Conservation (phyloP, 805 yeast genomes). For the Brettanomyces anomalus region DNA sequence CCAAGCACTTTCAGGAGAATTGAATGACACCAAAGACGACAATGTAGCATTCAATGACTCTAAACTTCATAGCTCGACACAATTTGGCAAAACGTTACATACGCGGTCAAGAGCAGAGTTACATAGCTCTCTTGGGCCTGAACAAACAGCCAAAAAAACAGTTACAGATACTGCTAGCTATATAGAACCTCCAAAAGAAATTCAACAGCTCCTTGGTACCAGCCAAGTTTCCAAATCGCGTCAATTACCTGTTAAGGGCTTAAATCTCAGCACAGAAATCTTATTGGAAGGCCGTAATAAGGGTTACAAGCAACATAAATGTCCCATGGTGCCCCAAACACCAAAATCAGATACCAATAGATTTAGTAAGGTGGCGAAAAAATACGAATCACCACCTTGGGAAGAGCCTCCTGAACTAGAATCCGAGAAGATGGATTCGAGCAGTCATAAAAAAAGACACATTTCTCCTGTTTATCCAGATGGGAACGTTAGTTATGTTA, state of each 20-base stretch:
- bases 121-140: no score
- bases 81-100: no score
- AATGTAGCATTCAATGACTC: neutral
- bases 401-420: constrained; percentile 23
- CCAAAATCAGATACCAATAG: neutral
- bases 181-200: no score
- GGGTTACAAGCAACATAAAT: neutral
- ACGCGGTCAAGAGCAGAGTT: no score
- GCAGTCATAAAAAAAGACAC: constrained; percentile 2
- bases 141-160: no score
- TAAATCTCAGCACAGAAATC: neutral
- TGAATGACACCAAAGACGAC: neutral
- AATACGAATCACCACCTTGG: constrained; percentile 27
- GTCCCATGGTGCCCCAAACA: constrained; percentile 1
- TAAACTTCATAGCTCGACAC: neutral
- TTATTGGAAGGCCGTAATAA: neutral
- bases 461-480: no score
- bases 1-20: neutral
- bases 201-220: no score
- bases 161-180: no score
- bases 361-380: constrained; percentile 8
- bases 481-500: no score
- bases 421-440: constrained; percentile 16
- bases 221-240: no score
- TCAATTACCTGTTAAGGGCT: neutral